phyloP scores from a whole-genome alignment of 2,329 filamentous ascomycete genomes.

The Sporothrix pallida region DNA sequence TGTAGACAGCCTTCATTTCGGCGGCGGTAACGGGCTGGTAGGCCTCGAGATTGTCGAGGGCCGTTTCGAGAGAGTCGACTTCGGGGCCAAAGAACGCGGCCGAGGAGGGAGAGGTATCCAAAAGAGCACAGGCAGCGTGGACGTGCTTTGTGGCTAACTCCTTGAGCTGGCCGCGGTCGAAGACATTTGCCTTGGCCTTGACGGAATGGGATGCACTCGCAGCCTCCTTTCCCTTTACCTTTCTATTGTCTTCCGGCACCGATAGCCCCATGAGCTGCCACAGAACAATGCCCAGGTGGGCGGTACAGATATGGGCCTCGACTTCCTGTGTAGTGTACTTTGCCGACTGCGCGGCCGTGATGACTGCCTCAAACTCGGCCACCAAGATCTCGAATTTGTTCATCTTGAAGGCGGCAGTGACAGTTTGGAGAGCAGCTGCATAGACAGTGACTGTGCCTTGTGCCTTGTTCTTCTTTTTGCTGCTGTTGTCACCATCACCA shows the following conservation, averaged over 20 bases:
- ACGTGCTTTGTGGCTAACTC: not conserved
- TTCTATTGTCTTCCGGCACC: not conserved
- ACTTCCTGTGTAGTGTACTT: conserved; percentile 52
- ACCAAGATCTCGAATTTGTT: conserved; percentile 40
- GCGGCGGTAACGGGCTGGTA: conserved; percentile 56
- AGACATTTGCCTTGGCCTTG: no score
- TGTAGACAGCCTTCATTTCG: conserved; percentile 58
- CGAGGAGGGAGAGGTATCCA: not conserved
- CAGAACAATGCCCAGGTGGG: conserved; percentile 49
- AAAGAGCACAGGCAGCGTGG: not conserved
- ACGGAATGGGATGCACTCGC: no score
- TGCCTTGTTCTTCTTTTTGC: no score
- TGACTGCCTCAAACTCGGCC: conserved; percentile 50
- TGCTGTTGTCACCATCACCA: no score
- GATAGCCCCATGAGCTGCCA: not conserved
- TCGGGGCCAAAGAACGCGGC: conserved; percentile 30
- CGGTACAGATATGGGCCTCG: conserved; percentile 58
- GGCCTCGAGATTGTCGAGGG: not conserved
- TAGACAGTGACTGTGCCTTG: not conserved
- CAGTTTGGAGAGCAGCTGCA: not conserved
- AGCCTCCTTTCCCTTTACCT: not conserved
- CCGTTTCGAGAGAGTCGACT: not conserved
- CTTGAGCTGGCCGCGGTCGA: not conserved
- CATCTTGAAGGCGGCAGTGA: not conserved
- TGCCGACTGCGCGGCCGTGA: conserved; percentile 46